Base-by-base conservation (phyloP, 352 stramenopile species). In the Halophytophthora batemanensis region DNA sequence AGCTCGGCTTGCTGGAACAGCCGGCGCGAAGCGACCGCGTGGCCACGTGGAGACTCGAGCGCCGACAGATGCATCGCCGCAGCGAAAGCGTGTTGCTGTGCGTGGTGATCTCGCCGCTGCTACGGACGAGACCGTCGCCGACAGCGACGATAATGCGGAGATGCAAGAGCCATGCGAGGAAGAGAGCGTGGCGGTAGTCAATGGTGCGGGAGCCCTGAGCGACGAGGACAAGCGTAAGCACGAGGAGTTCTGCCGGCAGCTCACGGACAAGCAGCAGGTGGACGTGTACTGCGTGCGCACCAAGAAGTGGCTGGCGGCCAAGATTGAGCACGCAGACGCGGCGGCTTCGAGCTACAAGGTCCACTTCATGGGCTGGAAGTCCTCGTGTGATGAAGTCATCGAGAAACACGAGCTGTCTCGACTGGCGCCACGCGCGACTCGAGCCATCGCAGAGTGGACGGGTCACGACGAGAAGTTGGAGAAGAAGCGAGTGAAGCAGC, bases 301-400 rank as follows among this genome's bases (percentile, higher is more conserved):
- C 17, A 71, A 81, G 31, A 47, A 55, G 39, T 91, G 80, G 80
- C 56, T 89, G 42, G 56, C 80, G 3, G 77, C 77, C 23, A 85
- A 80, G 51, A 69, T 89, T 35, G 67, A 80, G 14, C 34, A 29
- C 3, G 36, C 71, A 11, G 40, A 66, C 41, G 68, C 68, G 2
- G 50, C 54, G 2, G 50, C 25, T 31, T 4, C 25, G 25, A 19
- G 48, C 12, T 74, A 64, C 45, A 69, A 34, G 28, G 64, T 91
- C 48, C 77, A 88, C 42, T 91, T 75, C 51, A 74, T 91, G 61
- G 76, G 71, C 25, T 88, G 76, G 77, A 86, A 72, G 48, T 74
- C 74, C 14, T 71, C 67, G 28, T 67, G 59, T 17, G 67, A 89
- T 50, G 80, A 88, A 34, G 51, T 70, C 21, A 77, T 89, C 41